These are phyloP conservation scores for Tubosaeta sp. DNA, from an alignment of 768 basidiomycete genomes.

Conservation along the genomic window DNA sequence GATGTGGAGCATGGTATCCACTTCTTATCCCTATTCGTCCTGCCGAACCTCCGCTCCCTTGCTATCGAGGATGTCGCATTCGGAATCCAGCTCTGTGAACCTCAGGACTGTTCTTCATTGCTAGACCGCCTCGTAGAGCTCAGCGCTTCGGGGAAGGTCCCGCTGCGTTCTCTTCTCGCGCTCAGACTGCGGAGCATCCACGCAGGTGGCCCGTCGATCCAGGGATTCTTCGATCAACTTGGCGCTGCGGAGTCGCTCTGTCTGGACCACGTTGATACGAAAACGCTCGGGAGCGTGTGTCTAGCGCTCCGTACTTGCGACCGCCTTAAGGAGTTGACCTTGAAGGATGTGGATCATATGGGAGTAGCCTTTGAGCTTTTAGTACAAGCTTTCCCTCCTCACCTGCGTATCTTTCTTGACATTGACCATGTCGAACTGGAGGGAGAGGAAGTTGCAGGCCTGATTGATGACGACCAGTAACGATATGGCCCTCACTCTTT, in stretches of 20 bases:
- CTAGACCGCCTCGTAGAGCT: slow-evolving; percentile 31
- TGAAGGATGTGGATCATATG: slow-evolving; percentile 9
- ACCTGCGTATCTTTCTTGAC: slow-evolving; percentile 16
- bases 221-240: slow-evolving; percentile 4
- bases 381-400: slow-evolving; percentile 1
- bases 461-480: neutral
- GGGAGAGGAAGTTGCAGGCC: neutral
- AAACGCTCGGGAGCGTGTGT: slow-evolving; percentile 3
- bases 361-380: slow-evolving; percentile 2
- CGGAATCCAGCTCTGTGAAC: slow-evolving; percentile 31
- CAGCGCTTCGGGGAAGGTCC: neutral
- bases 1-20: slow-evolving; percentile 37
- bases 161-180: slow-evolving; percentile 4
- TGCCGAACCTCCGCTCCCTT: slow-evolving; percentile 37
- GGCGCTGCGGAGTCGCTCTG: slow-evolving; percentile 2
- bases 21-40: slow-evolving; percentile 35
- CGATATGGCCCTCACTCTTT: no score
- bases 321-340: slow-evolving; percentile 7
- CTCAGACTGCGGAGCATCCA: slow-evolving; percentile 11
- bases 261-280: slow-evolving; percentile 6
- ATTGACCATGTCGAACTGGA: slow-evolving; percentile 3
- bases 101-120: slow-evolving; percentile 35
- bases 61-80: slow-evolving; percentile 45
- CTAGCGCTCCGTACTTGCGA: slow-evolving; percentile 1
- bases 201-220: slow-evolving; percentile 3